A percentile compares a stretch with the other conserved stretches of the same genome.
phyloP scores from a whole-genome alignment of 495 filamentous ascomycete genomes.

The Xylaria telfairii region DNA sequence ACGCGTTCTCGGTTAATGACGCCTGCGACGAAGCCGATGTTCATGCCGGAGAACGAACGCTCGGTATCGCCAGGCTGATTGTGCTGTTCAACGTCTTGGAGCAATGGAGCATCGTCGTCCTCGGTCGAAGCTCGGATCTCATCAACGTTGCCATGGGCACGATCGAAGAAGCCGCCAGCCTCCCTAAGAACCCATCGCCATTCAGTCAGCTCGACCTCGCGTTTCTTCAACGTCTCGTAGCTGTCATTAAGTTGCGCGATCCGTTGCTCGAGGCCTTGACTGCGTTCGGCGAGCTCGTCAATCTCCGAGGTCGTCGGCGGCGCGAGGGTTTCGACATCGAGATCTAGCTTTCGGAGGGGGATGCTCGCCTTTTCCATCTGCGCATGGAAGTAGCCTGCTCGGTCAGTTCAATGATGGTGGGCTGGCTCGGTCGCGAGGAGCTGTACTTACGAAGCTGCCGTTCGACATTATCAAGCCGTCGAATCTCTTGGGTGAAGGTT shows the following conservation, averaged over 20 bases:
- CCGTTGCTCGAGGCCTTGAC: slow-evolving; percentile 88
- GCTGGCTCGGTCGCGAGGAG: background rate
- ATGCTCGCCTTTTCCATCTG: slow-evolving; percentile 95
- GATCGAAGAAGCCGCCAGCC: slow-evolving; percentile 95
- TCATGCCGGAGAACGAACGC: slow-evolving; percentile 92
- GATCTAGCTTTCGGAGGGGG: slow-evolving; percentile 79
- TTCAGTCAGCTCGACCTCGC: slow-evolving; percentile 94
- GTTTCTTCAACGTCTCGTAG: slow-evolving; percentile 97
- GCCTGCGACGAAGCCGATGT: slow-evolving; percentile 99
- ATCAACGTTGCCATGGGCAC: slow-evolving; percentile 93
- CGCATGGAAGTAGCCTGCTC: slow-evolving; percentile 81
- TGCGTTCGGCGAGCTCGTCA: slow-evolving; percentile 90
- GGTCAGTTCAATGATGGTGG: slow-evolving; percentile 24
- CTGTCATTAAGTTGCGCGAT: slow-evolving; percentile 92
- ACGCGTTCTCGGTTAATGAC: slow-evolving; percentile 94
- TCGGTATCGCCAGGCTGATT: slow-evolving; percentile 76
- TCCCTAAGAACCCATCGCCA: slow-evolving; percentile 97
- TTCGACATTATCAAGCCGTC: slow-evolving; percentile 96
- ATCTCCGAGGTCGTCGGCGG: slow-evolving; percentile 91
- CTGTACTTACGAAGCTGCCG: slow-evolving; percentile 83
- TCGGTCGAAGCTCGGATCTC: slow-evolving; percentile 93
- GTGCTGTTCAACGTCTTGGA: slow-evolving; percentile 87
- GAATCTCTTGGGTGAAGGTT: slow-evolving; percentile 96
- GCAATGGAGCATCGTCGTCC: slow-evolving; percentile 78
- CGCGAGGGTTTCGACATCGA: slow-evolving; percentile 82